Evolutionary conservation across 1,284 basidiomycete species (phyloP).

Genomic region (Veloporphyrellus conicus): DNA sequence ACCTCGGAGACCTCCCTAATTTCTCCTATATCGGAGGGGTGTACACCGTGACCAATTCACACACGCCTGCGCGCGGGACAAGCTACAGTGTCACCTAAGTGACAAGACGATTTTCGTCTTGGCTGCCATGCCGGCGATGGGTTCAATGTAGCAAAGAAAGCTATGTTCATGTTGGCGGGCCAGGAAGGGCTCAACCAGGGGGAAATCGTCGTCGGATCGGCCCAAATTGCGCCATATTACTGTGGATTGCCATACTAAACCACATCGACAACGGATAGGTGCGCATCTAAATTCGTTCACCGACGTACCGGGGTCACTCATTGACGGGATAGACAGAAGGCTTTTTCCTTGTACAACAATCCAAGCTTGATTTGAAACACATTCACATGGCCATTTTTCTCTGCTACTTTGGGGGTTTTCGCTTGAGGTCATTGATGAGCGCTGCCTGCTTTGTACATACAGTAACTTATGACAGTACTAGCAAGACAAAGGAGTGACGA

Average conservation of each 20-base stretch:
- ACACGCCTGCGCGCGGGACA: not conserved
- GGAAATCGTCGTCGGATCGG: not conserved
- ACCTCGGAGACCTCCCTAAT: conserved; percentile 39
- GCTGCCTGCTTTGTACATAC: too few relatives aligned
- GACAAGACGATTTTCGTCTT: not conserved
- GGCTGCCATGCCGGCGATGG: conserved; percentile 34
- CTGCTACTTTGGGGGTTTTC: too few relatives aligned
- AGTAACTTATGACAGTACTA: too few relatives aligned
- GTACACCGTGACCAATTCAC: conserved; percentile 22
- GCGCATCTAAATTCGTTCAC: too few relatives aligned
- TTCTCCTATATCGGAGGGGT: conserved; percentile 48
- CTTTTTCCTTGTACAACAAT: too few relatives aligned
- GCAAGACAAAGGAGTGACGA: too few relatives aligned
- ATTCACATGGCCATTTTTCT: too few relatives aligned
- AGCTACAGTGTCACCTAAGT: not conserved
- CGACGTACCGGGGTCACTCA: too few relatives aligned
- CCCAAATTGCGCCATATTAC: not conserved
- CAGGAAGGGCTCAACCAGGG: not conserved
- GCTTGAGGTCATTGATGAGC: too few relatives aligned
- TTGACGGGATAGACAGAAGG: too few relatives aligned
- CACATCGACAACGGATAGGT: too few relatives aligned
- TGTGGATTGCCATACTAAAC: not conserved
- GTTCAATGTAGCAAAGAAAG: conserved; percentile 38
- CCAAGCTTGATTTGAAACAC: too few relatives aligned
- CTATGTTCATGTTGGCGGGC: conserved; percentile 45